These are phyloP conservation scores for Starmerella riodocensis DNA, from an alignment of 805 yeast genomes.

Conservation along the genomic window DNA sequence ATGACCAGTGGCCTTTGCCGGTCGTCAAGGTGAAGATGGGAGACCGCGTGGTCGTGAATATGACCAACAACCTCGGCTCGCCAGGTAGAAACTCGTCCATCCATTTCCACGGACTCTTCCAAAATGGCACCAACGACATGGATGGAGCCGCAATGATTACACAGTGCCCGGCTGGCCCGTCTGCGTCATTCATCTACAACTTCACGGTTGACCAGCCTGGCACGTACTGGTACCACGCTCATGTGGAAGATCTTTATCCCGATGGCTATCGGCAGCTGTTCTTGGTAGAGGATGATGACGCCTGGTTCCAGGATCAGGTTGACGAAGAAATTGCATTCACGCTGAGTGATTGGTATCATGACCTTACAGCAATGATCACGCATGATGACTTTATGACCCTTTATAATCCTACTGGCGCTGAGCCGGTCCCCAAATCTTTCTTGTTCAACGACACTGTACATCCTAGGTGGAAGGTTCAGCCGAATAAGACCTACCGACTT, in stretches of 20 bases:
- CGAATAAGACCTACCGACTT: constrained; percentile 71
- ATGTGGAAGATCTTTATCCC: constrained; percentile 76
- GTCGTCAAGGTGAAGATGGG: constrained; percentile 60
- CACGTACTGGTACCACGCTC: constrained; percentile 96
- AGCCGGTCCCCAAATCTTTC: constrained; percentile 79
- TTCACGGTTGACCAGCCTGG: constrained; percentile 84
- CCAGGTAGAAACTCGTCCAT: constrained; percentile 48
- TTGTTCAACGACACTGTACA: constrained; percentile 64
- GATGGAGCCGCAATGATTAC: constrained; percentile 84
- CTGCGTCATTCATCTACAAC: constrained; percentile 62
- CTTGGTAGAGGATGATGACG: constrained; percentile 56
- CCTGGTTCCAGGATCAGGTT: constrained; percentile 47
- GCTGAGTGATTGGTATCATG: constrained; percentile 83
- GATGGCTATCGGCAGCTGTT: constrained; percentile 59
- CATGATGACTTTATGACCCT: constrained; percentile 45
- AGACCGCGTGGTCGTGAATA: constrained; percentile 58
- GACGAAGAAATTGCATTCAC: constrained; percentile 66
- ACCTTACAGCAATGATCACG: constrained; percentile 36
- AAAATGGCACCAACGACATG: constrained; percentile 58
- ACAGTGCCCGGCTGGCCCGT: constrained; percentile 87
- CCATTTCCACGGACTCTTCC: constrained; percentile 93
- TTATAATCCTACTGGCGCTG: constrained; percentile 94
- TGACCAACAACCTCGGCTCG: constrained; percentile 61
- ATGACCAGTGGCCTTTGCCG: constrained; percentile 82
- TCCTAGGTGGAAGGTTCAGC: constrained; percentile 43